Evolutionary conservation across 805 yeast species (phyloP), one percentile per base, ranked within the genome.

Genomic region (Torulaspora maleeae): DNA sequence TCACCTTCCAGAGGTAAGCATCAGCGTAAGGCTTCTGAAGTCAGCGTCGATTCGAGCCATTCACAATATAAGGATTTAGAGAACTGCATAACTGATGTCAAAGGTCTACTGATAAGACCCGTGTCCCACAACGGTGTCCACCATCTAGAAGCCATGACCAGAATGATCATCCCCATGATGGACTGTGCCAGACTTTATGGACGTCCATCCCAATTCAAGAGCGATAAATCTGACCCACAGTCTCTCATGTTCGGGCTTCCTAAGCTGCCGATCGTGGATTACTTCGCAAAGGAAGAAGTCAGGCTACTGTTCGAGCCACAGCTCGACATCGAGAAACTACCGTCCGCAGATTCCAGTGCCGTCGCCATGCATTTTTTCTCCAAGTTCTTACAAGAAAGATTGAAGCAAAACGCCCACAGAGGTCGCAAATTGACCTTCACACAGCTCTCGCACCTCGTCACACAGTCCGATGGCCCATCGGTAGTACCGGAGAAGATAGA

Each of bases 171-270:
- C 34, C 90, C 87, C 38, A 69, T 83, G 41, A 74, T 80, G 64
- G 86, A 84, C 59, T 69, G 81, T 4, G 78, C 81, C 61, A 75
- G 74, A 54, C 64, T 83, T 40, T 85, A 84, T 59, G 93, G 93
- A n/a, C 72, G 91, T 48, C 91, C 93, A 3, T 66, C 68, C 22
- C 78, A 71, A 48, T 76, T 84, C 57, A 68, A 69, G 40, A 74
- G 82, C 25, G 73, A 75, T 44, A 79, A 80, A 60, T 58, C 59
- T 2, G 77, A 81, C 52, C 63, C 66, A 10, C 61, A 71, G 2
- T 80, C 86, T 0, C 60, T 84, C 55, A 69, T 83, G 45, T 85
- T 83, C 66, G 90, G 83, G 0, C 70, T 84, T 48, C 93, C 93
- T 3, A 77, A 76, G 36, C 72, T 84, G 54, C 93, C 93, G n/a